phyloP scores from a whole-genome alignment of 1,139 yeast species.

The Yamadazyma triangularis region DNA sequence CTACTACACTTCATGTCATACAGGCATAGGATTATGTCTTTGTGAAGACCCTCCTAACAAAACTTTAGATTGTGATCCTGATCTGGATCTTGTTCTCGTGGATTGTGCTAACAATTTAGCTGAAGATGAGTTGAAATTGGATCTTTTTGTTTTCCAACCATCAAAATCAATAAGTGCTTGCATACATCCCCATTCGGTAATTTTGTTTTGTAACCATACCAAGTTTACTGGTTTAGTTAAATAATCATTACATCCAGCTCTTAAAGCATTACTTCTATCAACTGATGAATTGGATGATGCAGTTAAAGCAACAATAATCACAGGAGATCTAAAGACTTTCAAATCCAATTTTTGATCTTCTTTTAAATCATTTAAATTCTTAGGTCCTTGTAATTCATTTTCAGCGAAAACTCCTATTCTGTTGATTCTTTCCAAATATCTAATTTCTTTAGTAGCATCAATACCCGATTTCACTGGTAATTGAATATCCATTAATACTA shows the following conservation, averaged over 20 bases:
- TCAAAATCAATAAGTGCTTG: conserved; percentile 96
- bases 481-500: conserved; percentile 93
- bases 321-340: conserved; percentile 74
- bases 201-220: conserved; percentile 90
- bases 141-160: conserved; percentile 64
- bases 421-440: conserved; percentile 76
- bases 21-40: conserved; percentile 2
- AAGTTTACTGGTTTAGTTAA: conserved; percentile 95
- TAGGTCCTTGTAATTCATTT: conserved; percentile 26
- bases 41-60: conserved; percentile 6
- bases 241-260: conserved; percentile 97
- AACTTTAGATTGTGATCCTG: conserved; percentile 5
- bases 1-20: too few species aligned
- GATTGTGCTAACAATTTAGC: conserved; percentile 9
- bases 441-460: conserved; percentile 85
- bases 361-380: conserved; percentile 18
- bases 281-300: conserved; percentile 81
- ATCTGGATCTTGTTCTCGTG: conserved; percentile 9
- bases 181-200: conserved; percentile 97
- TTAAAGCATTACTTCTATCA: conserved; percentile 85
- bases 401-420: conserved; percentile 76
- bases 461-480: conserved; percentile 91
- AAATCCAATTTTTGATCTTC: conserved; percentile 50
- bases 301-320: conserved; percentile 91
- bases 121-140: conserved; percentile 9